phyloP scores from a whole-genome alignment of 1,284 basidiomycete genomes.

The Macrocybe sp. region DNA sequence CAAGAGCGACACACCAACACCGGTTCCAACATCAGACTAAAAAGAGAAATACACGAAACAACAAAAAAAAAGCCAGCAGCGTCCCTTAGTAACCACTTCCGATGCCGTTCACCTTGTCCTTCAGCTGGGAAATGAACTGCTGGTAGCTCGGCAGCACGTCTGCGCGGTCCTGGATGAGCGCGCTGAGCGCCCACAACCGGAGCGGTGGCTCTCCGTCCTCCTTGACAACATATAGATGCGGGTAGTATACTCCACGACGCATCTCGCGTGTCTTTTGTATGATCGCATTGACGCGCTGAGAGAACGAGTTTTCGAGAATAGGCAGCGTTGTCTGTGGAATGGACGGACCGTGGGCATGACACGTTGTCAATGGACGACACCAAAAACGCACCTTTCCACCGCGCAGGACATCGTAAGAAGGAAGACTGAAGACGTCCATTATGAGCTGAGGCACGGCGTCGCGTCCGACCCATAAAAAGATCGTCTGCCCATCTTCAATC shows the following conservation, averaged over 20 bases:
- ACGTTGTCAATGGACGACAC: neutral
- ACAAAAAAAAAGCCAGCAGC: too few species aligned
- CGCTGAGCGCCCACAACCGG: slow-evolving; percentile 91
- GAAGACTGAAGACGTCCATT: slow-evolving; percentile 91
- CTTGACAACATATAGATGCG: slow-evolving; percentile 97
- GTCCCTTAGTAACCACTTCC: slow-evolving; percentile 14
- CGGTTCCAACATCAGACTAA: too few species aligned
- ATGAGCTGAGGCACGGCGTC: slow-evolving; percentile 95
- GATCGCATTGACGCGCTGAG: slow-evolving; percentile 89
- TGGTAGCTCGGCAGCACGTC: slow-evolving; percentile 95
- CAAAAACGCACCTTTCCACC: slow-evolving; percentile 77
- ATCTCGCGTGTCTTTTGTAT: slow-evolving; percentile 90
- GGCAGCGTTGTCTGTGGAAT: slow-evolving; percentile 74
- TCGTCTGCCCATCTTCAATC: slow-evolving; percentile 96
- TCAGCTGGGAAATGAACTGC: slow-evolving; percentile 63
- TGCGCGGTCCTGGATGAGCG: slow-evolving; percentile 93
- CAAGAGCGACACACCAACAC: too few species aligned
- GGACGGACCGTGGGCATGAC: slow-evolving; percentile 1
- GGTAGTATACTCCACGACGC: slow-evolving; percentile 87
- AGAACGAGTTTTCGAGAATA: slow-evolving; percentile 88
- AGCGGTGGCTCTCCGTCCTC: slow-evolving; percentile 96
- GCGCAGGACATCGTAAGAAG: slow-evolving; percentile 82
- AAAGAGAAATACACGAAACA: too few species aligned
- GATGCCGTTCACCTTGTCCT: slow-evolving; percentile 35
- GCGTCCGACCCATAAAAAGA: slow-evolving; percentile 97